phyloP scores from a whole-genome alignment of 1,139 yeast genomes.

The Kodamaea derodonti region DNA sequence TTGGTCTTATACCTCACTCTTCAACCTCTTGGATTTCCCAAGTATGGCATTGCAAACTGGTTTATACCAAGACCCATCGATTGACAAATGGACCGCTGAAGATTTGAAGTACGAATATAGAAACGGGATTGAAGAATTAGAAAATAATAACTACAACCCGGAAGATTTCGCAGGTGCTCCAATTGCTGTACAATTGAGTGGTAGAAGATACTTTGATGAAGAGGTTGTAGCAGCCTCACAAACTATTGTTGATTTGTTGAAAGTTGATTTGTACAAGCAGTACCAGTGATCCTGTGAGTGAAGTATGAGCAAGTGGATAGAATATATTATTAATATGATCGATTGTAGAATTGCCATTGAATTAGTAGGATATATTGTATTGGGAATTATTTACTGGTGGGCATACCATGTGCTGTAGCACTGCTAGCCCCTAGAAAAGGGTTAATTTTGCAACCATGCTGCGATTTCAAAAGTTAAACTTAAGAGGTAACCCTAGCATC shows the following conservation, averaged over 20 bases:
- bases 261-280: conserved; percentile 25
- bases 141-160: conserved; percentile 32
- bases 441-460: no score
- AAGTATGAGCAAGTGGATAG: no score
- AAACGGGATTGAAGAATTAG: conserved; percentile 45
- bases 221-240: conserved; percentile 47
- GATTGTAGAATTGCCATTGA: no score
- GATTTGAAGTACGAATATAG: conserved; percentile 26
- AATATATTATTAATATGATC: no score
- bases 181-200: conserved; percentile 48
- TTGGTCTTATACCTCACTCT: conserved; percentile 75
- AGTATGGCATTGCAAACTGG: conserved; percentile 62
- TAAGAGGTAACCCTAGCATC: no score
- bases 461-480: no score
- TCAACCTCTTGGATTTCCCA: conserved; percentile 63
- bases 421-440: no score
- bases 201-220: conserved; percentile 51
- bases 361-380: no score
- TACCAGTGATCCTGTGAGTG: no score
- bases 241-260: conserved; percentile 14
- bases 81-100: conserved; percentile 37
- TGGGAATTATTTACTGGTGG: no score
- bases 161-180: conserved; percentile 49
- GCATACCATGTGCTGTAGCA: no score
- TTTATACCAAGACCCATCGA: conserved; percentile 48